Evolutionary conservation across 2,329 filamentous ascomycete genomes (phyloP).

Genomic region (Talaromyces atroroseus): DNA sequence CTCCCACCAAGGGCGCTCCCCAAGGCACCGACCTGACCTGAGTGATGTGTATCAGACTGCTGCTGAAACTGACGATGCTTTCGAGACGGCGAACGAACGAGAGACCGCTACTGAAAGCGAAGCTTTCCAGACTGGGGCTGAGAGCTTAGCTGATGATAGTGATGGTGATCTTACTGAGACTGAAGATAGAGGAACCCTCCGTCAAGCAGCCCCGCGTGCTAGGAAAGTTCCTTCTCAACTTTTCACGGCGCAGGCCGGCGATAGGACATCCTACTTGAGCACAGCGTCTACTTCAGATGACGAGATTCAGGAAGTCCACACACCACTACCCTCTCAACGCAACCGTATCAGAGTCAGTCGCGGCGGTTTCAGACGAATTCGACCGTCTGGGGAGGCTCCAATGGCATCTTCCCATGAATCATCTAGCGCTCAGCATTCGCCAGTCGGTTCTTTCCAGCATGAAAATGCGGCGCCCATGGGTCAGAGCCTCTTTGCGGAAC

Average conservation of each 20-base stretch:
- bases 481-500: conserved; percentile 85
- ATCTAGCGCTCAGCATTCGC: conserved; percentile 46
- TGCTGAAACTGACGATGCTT: conserved; percentile 65
- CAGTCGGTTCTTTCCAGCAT: conserved; percentile 48
- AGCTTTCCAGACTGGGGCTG: conserved; percentile 88
- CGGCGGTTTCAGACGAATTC: conserved; percentile 54
- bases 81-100: conserved; percentile 73
- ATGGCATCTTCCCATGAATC: conserved; percentile 27
- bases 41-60: conserved; percentile 74
- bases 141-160: conserved; percentile 64
- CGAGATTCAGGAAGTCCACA: conserved; percentile 64
- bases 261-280: conserved; percentile 69
- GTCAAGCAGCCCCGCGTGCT: conserved; percentile 26
- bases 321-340: conserved; percentile 58
- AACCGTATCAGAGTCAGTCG: conserved; percentile 66
- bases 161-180: conserved; percentile 82
- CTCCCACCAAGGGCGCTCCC: conserved; percentile 17
- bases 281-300: conserved; percentile 82
- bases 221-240: conserved; percentile 34
- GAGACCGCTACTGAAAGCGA: conserved; percentile 76
- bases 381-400: conserved; percentile 40
- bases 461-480: conserved; percentile 47
- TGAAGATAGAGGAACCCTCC: conserved; percentile 51
- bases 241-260: conserved; percentile 42
- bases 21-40: conserved; percentile 38